Evolutionary conservation across 2,329 filamentous ascomycete species (phyloP), one percentile per base, ranked within the genome.

Genomic region (Dactylellina haptotyla): DNA sequence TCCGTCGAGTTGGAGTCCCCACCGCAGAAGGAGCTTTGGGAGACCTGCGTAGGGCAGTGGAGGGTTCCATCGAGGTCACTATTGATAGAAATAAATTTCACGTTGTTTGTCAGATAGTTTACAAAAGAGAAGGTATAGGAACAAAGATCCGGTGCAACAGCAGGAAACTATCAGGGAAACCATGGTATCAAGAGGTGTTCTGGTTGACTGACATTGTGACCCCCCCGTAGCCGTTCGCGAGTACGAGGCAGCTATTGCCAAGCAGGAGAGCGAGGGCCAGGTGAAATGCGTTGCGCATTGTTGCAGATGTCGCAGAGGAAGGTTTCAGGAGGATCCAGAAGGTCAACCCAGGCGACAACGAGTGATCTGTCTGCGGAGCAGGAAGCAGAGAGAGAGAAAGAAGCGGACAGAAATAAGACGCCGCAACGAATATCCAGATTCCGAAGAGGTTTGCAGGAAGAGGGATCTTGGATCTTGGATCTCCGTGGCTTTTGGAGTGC

Each of bases 251-350:
- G 23, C n/a, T 50, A 25, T 25, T 43, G 66, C 58, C 50, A 48
- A 71, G 66, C 16, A 73, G 69, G 56, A 66, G 54, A 26, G 26
- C 34, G 54, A 32, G 41, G 20, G 28, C 37, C 10, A 61, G 18
- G 18, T 12, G 39, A 23, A 73, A 73, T 73, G 69, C 50, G 69
- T 73, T 73, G 69, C 48, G 69, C 69, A 73, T 73, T 66, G 69
- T 73, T 73, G 69, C 69, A 73, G 61, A 54, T 56, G 45, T 50
- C 37, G 10, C 46, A 4, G 10, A 12, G 37, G 26, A 14, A 14
- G 32, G 45, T 43, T 53, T 62, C 58, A 62, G 58, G 43, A 39
- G 54, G 20, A 50, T 37, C 43, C 43, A 32, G 46, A 51, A 18
- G n/a, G n/a, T n/a, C n/a, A n/a, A n/a, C n/a, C n/a, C n/a, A n/a